These are phyloP conservation scores for Aspergillus pseudoterreus DNA, from an alignment of 2,329 filamentous ascomycete species.

Conservation along the genomic window DNA sequence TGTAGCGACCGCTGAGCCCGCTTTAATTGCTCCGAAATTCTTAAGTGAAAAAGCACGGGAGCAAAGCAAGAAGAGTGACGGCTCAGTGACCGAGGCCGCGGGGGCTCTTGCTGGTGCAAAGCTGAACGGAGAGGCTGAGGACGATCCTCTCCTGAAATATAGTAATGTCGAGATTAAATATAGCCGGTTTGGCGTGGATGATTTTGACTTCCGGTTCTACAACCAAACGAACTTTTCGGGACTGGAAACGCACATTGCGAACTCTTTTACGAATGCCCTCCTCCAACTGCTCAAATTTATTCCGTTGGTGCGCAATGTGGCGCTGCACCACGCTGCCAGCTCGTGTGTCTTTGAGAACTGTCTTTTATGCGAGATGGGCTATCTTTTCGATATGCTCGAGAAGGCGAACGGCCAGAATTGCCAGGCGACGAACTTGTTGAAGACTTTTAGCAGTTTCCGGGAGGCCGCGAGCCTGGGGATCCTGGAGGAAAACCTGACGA, in stretches of 20 bases:
- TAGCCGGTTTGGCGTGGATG: constrained; percentile 97
- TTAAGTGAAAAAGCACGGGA: constrained; percentile 88
- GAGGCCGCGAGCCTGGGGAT: constrained; percentile 75
- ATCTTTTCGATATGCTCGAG: constrained; percentile 95
- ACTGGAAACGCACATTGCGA: constrained; percentile 91
- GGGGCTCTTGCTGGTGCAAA: constrained; percentile 66
- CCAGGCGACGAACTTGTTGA: constrained; percentile 91
- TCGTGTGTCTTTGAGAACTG: constrained; percentile 79
- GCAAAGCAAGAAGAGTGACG: constrained; percentile 37
- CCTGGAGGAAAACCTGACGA: constrained; percentile 76
- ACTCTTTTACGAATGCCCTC: constrained; percentile 91
- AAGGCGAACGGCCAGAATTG: constrained; percentile 93
- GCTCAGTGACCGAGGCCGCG: constrained; percentile 52
- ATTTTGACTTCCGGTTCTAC: constrained; percentile 97
- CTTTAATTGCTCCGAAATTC: constrained; percentile 78
- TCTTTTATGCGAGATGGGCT: constrained; percentile 89
- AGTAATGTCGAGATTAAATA: constrained; percentile 97
- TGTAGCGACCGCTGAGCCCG: constrained; percentile 56
- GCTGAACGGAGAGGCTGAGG: constrained; percentile 67
- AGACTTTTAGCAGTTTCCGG: constrained; percentile 78
- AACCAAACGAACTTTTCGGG: constrained; percentile 91
- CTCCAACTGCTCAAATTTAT: constrained; percentile 91
- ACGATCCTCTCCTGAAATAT: constrained; percentile 84
- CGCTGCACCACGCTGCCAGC: constrained; percentile 82
- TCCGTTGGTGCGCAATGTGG: constrained; percentile 79